Evolutionary conservation across 805 yeast species (phyloP).

Genomic region (Candida saitoana): DNA sequence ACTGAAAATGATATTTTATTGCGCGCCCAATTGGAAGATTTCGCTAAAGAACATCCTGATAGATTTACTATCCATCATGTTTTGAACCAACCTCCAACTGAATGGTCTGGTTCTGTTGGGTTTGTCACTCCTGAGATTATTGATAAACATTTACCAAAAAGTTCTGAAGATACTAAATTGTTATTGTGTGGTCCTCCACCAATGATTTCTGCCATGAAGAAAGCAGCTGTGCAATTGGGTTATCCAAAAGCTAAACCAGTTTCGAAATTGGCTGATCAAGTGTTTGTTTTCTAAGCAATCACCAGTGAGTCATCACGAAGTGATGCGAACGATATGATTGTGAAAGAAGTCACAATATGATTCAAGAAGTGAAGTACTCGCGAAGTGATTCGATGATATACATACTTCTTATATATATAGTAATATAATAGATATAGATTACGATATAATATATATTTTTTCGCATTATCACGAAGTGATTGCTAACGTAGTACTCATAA

Average conservation of each 20-base stretch:
- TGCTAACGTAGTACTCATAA: too few relatives aligned
- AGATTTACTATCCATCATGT: conserved; percentile 66
- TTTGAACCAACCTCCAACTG: conserved; percentile 65
- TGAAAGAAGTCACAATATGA: too few relatives aligned
- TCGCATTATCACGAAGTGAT: too few relatives aligned
- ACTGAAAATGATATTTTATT: conserved; percentile 75
- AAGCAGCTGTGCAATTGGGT: conserved; percentile 70
- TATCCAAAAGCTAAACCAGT: conserved; percentile 83
- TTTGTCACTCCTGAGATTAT: conserved; percentile 75
- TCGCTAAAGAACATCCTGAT: conserved; percentile 53
- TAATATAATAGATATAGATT: too few relatives aligned
- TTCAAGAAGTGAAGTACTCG: too few relatives aligned
- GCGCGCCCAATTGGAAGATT: conserved; percentile 70
- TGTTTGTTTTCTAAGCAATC: conserved; percentile 81
- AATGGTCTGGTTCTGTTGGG: conserved; percentile 78
- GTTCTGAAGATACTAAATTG: conserved; percentile 60
- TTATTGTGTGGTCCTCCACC: conserved; percentile 94
- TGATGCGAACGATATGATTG: too few relatives aligned
- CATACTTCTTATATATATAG: too few relatives aligned
- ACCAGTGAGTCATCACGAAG: too few relatives aligned
- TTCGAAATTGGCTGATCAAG: conserved; percentile 84
- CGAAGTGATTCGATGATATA: too few relatives aligned
- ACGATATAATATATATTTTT: too few relatives aligned
- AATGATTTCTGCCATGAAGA: conserved; percentile 81
- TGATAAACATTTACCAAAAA: conserved; percentile 56